Evolutionary conservation across 192 early-diverging fungal species (phyloP), one percentile per base, ranked within the genome.

Genomic region (Mortierella alpina): DNA sequence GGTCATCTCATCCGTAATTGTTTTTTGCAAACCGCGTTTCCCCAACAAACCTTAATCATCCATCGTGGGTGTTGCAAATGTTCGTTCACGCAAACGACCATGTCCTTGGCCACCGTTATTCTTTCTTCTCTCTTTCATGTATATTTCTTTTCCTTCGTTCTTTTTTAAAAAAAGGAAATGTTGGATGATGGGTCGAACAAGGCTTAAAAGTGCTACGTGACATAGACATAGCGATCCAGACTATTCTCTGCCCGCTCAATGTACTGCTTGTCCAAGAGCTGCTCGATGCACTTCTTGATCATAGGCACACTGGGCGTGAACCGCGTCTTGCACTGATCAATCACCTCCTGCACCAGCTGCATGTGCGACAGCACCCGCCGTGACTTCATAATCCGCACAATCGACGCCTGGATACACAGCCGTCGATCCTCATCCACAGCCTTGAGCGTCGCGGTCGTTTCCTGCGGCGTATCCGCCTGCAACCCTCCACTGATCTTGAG

Each of bases 311-410:
- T 85, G 12, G 95, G 94, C 11, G 82, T 56, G 74, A 96, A 96
- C 51, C 92, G 85, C 22, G 86, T 70, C 63, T 87, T 91, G 14
- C 91, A 83, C 56, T 90, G 93, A 44, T 87, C 85, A 69, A 96
- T 91, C 15, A 95, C 91, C 59, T 95, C 92, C 59, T 90, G 84
- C 13, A 96, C 85, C 40, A 96, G 77, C 58, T 87, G 84, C n/a
- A 82, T 80, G 77, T 96, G 94, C 13, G 75, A 72, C 51, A 95
- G 56, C 20, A 87, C 75, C 66, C 91, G 82, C 8, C 93, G 86
- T 0, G 94, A 86, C 81, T 96, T 96, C 91, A 96, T 94, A 20
- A 96, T 89, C 20, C 95, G 88, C 1, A 96, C 95, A 86, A 96
- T 94, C 22, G 91, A 85, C n/a, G 95, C 95, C 86, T 95, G 90